Conservation (phyloP, 345 rosid species). For the Hibiscus syriacus region DNA sequence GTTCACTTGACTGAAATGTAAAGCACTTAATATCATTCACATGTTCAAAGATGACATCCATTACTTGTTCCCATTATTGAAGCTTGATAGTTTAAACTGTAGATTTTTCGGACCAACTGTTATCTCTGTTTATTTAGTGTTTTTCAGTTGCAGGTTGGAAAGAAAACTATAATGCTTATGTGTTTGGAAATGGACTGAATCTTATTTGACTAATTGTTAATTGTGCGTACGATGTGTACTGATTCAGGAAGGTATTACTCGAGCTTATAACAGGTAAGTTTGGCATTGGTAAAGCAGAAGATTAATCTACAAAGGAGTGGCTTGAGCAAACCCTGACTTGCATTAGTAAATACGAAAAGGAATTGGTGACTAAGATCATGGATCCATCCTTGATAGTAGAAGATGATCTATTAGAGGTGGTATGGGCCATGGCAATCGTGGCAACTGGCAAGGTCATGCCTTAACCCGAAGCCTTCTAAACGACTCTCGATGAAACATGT, state of each 20-base stretch:
- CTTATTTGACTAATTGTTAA: constrained; percentile 35
- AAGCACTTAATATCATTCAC: background rate
- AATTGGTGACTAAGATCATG: too few species aligned
- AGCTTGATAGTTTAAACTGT: background rate
- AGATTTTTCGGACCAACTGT: too few species aligned
- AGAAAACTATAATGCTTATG: constrained; percentile 9
- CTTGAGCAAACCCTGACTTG: constrained; percentile 41
- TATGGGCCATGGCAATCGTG: too few species aligned
- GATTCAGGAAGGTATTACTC: constrained; percentile 74
- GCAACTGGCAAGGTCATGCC: too few species aligned
- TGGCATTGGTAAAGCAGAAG: constrained; percentile 62
- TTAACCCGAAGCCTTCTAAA: constrained; percentile 63
- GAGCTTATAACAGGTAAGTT: constrained; percentile 85
- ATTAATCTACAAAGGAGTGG: constrained; percentile 48
- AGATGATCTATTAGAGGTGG: too few species aligned
- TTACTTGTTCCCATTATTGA: background rate
- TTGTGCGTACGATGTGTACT: constrained; percentile 77
- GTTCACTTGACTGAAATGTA: background rate
- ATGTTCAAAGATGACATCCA: background rate
- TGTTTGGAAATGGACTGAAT: constrained; percentile 32
- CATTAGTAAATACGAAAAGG: too few species aligned
- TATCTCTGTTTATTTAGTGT: too few species aligned
- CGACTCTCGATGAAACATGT: constrained; percentile 79
- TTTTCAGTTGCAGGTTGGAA: background rate
- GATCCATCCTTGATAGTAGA: too few species aligned